phyloP scores from a whole-genome alignment of 371 early-diverging fungal genomes.

The Haplosporangium sp. region DNA sequence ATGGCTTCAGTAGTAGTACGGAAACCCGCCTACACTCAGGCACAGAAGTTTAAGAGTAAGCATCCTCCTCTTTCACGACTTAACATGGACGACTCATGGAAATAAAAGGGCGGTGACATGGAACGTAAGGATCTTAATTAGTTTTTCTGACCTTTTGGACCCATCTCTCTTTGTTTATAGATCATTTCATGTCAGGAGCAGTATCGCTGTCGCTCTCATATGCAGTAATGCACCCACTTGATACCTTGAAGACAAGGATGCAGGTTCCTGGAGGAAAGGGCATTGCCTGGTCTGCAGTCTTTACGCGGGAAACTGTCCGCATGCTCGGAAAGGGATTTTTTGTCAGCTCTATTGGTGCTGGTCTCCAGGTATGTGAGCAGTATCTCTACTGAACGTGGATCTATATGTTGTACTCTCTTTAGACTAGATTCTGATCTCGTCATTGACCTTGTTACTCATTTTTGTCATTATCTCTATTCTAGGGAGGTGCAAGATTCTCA shows the following conservation, averaged over 20 bases:
- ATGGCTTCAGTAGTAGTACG: constrained; percentile 23
- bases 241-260: constrained; percentile 76
- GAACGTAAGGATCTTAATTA: neutral
- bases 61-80: neutral
- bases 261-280: constrained; percentile 64
- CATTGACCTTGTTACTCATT: too few species aligned
- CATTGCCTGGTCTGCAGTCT: constrained; percentile 60
- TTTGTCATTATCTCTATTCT: neutral
- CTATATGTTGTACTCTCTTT: too few species aligned
- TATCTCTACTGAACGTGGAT: too few species aligned
- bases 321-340: constrained; percentile 76
- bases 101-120: neutral
- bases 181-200: constrained; percentile 76
- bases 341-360: constrained; percentile 76
- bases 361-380: constrained; percentile 64
- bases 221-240: constrained; percentile 80
- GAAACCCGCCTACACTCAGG: constrained; percentile 43
- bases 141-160: constrained; percentile 2
- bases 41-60: constrained; percentile 54
- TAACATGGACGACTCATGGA: neutral
- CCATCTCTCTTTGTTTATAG: constrained; percentile 37
- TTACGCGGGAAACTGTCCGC: constrained; percentile 63
- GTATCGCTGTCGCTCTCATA: constrained; percentile 74
- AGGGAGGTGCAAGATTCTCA: constrained; percentile 81
- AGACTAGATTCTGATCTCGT: too few species aligned